Percentiles rank a stretch among this genome's conserved stretches.
Conservation (phyloP, 2,329 filamentous ascomycete genomes). For the Beauveria varroae region DNA sequence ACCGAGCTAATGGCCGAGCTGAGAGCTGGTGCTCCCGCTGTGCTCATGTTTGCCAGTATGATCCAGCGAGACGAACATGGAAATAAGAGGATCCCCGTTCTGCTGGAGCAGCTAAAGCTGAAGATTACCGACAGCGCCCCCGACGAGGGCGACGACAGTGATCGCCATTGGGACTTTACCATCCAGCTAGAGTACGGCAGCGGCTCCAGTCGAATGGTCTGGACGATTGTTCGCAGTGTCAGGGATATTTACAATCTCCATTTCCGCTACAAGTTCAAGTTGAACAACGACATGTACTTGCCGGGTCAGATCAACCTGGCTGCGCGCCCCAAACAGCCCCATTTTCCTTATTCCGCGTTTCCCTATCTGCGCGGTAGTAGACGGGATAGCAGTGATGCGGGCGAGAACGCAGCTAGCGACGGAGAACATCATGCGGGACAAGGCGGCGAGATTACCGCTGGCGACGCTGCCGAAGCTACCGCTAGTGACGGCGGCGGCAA, state of each 20-base stretch:
- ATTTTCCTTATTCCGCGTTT: conserved; percentile 82
- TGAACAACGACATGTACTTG: conserved; percentile 76
- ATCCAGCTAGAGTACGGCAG: conserved; percentile 96
- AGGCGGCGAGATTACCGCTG: conserved; percentile 43
- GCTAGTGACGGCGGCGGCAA: conserved; percentile 27
- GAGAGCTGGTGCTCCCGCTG: conserved; percentile 84
- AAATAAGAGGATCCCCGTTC: conserved; percentile 87
- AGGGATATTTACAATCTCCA: conserved; percentile 90
- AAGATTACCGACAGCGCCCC: conserved; percentile 72
- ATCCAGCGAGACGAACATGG: conserved; percentile 95
- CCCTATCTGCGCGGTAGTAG: conserved; percentile 79
- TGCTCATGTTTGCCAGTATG: conserved; percentile 92
- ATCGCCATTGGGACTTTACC: conserved; percentile 76
- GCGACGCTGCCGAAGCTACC: conserved; percentile 53
- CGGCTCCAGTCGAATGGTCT: conserved; percentile 91
- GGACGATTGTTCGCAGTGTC: conserved; percentile 82
- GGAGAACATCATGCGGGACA: conserved; percentile 27
- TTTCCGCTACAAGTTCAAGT: conserved; percentile 82
- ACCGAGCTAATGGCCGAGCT: conserved; percentile 94
- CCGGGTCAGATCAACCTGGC: conserved; percentile 59
- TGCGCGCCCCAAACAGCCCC: conserved; percentile 70
- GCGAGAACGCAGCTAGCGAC: conserved; percentile 39
- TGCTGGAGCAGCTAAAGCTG: conserved; percentile 90
- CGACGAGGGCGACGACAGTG: conserved; percentile 54
- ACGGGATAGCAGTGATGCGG: conserved; percentile 74